These are phyloP conservation scores for Mitragyna speciosa DNA, from an alignment of 257 asterid genomes.

Conservation along the genomic window DNA sequence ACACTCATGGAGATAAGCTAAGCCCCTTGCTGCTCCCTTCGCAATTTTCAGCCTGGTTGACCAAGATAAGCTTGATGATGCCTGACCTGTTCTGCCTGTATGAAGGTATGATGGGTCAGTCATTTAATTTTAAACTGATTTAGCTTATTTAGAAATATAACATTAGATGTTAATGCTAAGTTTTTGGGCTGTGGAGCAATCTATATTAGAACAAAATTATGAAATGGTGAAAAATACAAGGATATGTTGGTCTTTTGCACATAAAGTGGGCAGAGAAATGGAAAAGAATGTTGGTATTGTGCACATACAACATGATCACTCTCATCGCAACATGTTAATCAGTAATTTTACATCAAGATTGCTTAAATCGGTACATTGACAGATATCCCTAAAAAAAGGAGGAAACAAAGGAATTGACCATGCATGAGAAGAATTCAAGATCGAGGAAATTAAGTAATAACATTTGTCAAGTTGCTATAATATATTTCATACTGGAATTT, in stretches of 20 bases:
- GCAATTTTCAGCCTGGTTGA: constrained; percentile 61
- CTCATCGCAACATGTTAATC: neutral
- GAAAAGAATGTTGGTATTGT: neutral
- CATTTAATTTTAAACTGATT: neutral
- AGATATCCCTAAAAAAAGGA: neutral
- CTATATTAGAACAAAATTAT: neutral
- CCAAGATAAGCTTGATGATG: constrained; percentile 68
- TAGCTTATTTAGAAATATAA: neutral
- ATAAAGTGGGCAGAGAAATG: neutral
- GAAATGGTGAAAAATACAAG: neutral
- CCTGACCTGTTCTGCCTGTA: constrained; percentile 70
- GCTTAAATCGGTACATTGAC: neutral
- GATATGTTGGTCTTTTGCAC: neutral
- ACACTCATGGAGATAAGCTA: constrained; percentile 93
- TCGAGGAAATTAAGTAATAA: neutral
- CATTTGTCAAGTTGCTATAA: neutral
- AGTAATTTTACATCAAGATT: neutral
- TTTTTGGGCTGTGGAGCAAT: neutral
- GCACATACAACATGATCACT: neutral
- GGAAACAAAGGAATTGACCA: neutral
- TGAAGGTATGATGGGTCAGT: neutral
- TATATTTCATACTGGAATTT: neutral
- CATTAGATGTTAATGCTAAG: neutral
- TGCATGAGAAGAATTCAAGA: neutral
- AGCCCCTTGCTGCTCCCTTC: constrained; percentile 73